phyloP scores from a whole-genome alignment of 2,329 filamentous ascomycete species.

The Cladophialophora bantiana region DNA sequence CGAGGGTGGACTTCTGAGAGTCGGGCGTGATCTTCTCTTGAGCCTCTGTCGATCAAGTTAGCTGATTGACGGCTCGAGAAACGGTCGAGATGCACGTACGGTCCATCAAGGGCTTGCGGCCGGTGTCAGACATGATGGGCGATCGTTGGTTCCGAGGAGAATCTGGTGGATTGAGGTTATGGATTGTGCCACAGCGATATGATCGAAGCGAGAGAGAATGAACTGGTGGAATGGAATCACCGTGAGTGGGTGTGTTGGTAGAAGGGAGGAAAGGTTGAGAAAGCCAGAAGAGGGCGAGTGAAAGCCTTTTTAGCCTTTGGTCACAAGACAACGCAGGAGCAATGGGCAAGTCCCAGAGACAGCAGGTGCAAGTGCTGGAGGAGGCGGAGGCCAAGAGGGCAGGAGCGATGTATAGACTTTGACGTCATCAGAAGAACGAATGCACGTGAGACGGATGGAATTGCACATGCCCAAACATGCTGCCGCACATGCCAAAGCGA shows the following conservation, averaged over 20 bases:
- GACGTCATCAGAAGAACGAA: too few species aligned
- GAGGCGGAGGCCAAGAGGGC: too few species aligned
- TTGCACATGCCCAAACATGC: too few species aligned
- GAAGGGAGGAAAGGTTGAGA: slow-evolving; percentile 9
- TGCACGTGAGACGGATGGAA: too few species aligned
- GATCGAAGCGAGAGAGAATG: slow-evolving; percentile 14
- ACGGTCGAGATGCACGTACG: slow-evolving; percentile 40
- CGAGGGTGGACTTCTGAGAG: slow-evolving; percentile 65
- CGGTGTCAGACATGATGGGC: slow-evolving; percentile 58
- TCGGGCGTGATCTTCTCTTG: slow-evolving; percentile 65
- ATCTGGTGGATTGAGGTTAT: background rate
- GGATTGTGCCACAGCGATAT: background rate
- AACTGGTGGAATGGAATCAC: background rate
- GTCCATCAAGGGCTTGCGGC: slow-evolving; percentile 67
- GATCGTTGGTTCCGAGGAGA: slow-evolving; percentile 30
- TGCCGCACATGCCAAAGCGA: too few species aligned
- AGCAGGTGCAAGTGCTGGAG: slow-evolving; percentile 9
- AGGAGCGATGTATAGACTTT: too few species aligned
- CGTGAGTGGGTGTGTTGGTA: slow-evolving; percentile 7
- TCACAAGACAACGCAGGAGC: slow-evolving; percentile 9
- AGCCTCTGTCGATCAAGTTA: slow-evolving; percentile 48
- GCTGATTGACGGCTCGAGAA: background rate
- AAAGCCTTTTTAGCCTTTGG: slow-evolving; percentile 12
- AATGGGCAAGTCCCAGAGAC: background rate
- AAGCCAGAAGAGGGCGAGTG: background rate